Evolutionary conservation across 257 asterid genomes (phyloP), one percentile per base, ranked within the genome.

Genomic region (Capsicum chinense): DNA sequence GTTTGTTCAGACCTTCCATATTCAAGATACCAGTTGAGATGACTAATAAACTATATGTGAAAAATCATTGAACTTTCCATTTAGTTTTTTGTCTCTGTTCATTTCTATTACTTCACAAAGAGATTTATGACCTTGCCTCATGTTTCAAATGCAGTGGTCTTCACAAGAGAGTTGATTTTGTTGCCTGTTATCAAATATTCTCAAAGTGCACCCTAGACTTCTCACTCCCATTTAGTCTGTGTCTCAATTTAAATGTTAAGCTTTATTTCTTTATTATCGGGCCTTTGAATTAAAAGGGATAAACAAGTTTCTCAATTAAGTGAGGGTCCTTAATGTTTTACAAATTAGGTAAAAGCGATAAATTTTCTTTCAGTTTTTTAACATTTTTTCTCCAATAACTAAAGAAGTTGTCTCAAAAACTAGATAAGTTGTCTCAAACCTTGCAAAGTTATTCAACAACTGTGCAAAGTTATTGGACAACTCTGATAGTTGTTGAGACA

Each of bases 11-110:
- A 96, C 98, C 60, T 96, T 96, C 88, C 94, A 96, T 78, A 96
- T 93, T 91, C 98, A 96, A 90, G 99, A 96, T 90, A 94, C 98
- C 85, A 96, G 99, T 98, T 96, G 86, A 86, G 84, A 59, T 82
- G 86, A 68, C 87, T 87, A 79, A 68, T 50, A 44, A 5, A 35
- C 80, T n/a, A 56, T 79, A 39, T 37, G 66, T 70, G 62, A 7
- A 71, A 54, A 78, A 6, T 21, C 76, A 14, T 57, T 76, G 54
- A 69, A 58, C 1, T 48, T 66, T n/a, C 62, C 21, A 17, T 16
- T 84, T 73, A 21, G 8, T 44, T 9, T 63, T 15, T 17, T 17
- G 14, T 21, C 9, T 64, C 16, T 14, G 56, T 8, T 50, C 11
- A 50, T 50, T 50, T 50, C 37, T 3, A 16, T 9, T 48, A 73